Conservation (phyloP, 371 early-diverging fungal species). For the Phascolomyces articulosus region DNA sequence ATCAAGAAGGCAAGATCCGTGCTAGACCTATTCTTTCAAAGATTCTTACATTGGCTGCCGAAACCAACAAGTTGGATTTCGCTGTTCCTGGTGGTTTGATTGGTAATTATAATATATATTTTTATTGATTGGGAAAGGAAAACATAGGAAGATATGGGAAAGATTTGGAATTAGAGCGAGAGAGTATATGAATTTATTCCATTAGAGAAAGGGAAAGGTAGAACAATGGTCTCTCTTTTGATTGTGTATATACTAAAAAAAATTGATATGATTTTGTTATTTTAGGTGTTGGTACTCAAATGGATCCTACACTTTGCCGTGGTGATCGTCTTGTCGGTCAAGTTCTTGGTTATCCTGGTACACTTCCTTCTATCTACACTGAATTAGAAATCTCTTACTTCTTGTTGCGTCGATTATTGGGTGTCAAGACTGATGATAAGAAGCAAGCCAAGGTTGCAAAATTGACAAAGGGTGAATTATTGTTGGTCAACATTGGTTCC, state of each 20-base stretch:
- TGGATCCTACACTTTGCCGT: slow-evolving; percentile 99
- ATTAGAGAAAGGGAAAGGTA: too few relatives aligned
- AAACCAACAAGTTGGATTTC: slow-evolving; percentile 93
- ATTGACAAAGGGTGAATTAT: slow-evolving; percentile 92
- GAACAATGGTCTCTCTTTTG: too few relatives aligned
- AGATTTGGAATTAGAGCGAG: too few relatives aligned
- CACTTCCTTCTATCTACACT: slow-evolving; percentile 95
- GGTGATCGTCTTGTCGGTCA: slow-evolving; percentile 99
- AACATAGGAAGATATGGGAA: too few relatives aligned
- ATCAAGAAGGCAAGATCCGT: slow-evolving; percentile 85
- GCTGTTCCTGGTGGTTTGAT: slow-evolving; percentile 99
- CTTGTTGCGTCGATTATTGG: slow-evolving; percentile 95
- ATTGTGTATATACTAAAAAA: too few relatives aligned
- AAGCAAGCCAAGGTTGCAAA: slow-evolving; percentile 95
- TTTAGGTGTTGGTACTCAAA: slow-evolving; percentile 96
- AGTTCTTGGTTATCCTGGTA: slow-evolving; percentile 96
- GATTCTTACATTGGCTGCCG: slow-evolving; percentile 94
- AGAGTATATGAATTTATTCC: too few relatives aligned
- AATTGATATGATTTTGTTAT: too few relatives aligned
- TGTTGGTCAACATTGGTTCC: slow-evolving; percentile 99
- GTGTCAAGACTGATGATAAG: slow-evolving; percentile 96
- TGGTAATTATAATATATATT: slow-evolving; percentile 42
- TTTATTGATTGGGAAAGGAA: not conserved
- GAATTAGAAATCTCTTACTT: slow-evolving; percentile 97
- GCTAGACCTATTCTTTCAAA: slow-evolving; percentile 95